These are phyloP conservation scores for Cutaneotrichosporon sp. DNA, from an alignment of 1,284 basidiomycete species.

Conservation along the genomic window DNA sequence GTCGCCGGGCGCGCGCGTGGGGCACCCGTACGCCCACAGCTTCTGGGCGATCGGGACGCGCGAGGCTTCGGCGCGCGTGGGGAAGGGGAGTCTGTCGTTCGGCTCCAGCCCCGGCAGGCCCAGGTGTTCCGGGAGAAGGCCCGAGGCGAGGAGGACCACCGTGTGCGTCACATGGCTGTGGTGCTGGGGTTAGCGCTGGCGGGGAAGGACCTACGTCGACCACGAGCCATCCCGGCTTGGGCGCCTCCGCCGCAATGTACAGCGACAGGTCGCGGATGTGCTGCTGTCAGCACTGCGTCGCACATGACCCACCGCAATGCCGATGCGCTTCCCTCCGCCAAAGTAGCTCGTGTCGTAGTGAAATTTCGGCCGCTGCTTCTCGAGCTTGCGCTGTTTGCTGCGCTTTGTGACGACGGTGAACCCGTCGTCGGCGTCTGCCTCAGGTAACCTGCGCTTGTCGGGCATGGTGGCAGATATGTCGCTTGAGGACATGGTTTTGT, in stretches of 20 bases:
- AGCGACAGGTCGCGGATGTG: constrained; percentile 81
- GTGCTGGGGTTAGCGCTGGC: constrained; percentile 59
- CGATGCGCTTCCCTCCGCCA: constrained; percentile 66
- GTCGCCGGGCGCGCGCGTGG: constrained; percentile 86
- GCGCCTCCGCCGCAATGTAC: constrained; percentile 76
- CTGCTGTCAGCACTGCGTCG: constrained; percentile 53
- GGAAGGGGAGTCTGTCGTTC: constrained; percentile 60
- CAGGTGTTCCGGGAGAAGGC: constrained; percentile 70
- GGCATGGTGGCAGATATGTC: background rate
- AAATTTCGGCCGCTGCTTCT: constrained; percentile 67
- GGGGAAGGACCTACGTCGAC: constrained; percentile 64
- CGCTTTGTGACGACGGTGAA: constrained; percentile 74
- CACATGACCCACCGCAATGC: constrained; percentile 66
- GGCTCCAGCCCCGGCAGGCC: constrained; percentile 62
- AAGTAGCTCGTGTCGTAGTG: constrained; percentile 77
- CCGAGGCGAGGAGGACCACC: constrained; percentile 75
- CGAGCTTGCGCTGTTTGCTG: constrained; percentile 72
- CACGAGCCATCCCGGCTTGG: constrained; percentile 77
- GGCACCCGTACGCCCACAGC: constrained; percentile 87
- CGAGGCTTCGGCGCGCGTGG: constrained; percentile 59
- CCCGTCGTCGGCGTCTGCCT: constrained; percentile 38
- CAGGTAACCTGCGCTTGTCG: background rate
- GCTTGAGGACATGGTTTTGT: background rate
- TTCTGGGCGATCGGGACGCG: constrained; percentile 71
- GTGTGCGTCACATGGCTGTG: constrained; percentile 70